A percentile compares a stretch with the other conserved stretches of the same genome.
Conservation (phyloP, 2,329 filamentous ascomycete species). For the Nigrograna mackinnonii region DNA sequence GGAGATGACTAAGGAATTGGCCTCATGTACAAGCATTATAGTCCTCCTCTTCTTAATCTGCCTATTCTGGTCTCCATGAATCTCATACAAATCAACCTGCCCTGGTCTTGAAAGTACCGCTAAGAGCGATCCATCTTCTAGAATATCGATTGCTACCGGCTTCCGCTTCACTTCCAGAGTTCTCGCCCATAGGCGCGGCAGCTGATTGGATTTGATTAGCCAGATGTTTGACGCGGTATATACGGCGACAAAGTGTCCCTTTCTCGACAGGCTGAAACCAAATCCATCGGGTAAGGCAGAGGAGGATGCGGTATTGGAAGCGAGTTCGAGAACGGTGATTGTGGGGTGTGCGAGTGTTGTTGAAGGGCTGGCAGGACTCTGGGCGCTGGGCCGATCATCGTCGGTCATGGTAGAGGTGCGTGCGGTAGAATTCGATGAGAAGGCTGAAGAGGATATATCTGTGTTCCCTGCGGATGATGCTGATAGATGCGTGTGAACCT, state of each 20-base stretch:
- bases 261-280: conserved; percentile 40
- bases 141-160: conserved; percentile 68
- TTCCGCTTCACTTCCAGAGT: conserved; percentile 42
- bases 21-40: conserved; percentile 76
- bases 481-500: conserved; percentile 29
- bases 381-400: conserved; percentile 22
- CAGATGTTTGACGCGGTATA: conserved; percentile 42
- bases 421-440: conserved; percentile 36
- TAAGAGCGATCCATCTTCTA: conserved; percentile 75
- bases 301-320: conserved; percentile 42
- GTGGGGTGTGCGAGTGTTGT: conserved; percentile 30
- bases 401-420: conserved; percentile 38
- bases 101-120: conserved; percentile 82
- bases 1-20: conserved; percentile 77
- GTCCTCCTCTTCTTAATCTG: conserved; percentile 71
- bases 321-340: conserved; percentile 40
- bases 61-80: conserved; percentile 50
- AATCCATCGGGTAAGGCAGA: conserved; percentile 43
- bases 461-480: conserved; percentile 33
- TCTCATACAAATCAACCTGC: conserved; percentile 83
- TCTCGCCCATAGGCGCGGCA: conserved; percentile 39
- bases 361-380: conserved; percentile 19
- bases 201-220: conserved; percentile 39
- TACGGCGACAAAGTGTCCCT: conserved; percentile 39
- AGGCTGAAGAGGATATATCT: conserved; percentile 27